Evolutionary conservation across 371 early-diverging fungal species (phyloP).

Genomic region (Mortierella sp.): DNA sequence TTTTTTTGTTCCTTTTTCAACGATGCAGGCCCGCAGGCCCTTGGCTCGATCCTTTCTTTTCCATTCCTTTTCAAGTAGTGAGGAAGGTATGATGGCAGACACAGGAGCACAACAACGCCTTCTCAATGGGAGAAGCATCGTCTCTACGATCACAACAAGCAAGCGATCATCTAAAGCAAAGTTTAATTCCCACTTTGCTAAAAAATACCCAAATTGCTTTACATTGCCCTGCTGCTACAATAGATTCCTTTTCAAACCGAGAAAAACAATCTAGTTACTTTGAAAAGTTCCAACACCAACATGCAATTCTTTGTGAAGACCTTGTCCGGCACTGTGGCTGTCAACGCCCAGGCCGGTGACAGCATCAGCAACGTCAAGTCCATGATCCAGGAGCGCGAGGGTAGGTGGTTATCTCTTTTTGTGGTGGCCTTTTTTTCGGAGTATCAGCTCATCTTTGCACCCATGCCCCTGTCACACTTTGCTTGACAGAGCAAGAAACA

Average conservation of each 20-base stretch:
- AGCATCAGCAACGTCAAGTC: constrained; percentile 89
- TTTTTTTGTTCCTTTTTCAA: neutral
- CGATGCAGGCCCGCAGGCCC: neutral
- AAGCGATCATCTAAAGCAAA: neutral
- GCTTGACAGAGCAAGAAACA: too few species aligned
- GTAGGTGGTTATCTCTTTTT: constrained; percentile 40
- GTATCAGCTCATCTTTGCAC: constrained; percentile 80
- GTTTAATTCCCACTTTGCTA: too few species aligned
- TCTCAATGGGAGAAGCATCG: neutral
- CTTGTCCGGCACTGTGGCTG: constrained; percentile 86
- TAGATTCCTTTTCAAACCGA: constrained; percentile 59
- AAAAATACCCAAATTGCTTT: neutral
- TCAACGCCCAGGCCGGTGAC: constrained; percentile 81
- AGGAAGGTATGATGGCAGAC: constrained; percentile 46
- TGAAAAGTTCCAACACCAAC: constrained; percentile 40
- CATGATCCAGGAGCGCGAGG: constrained; percentile 94
- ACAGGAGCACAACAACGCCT: too few species aligned
- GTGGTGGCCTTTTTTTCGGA: neutral
- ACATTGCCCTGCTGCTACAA: too few species aligned
- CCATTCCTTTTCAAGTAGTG: constrained; percentile 60
- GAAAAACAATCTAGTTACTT: constrained; percentile 61
- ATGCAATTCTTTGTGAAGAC: constrained; percentile 95
- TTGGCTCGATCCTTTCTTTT: constrained; percentile 46
- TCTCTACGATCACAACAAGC: neutral
- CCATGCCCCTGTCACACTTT: constrained; percentile 73